Evolutionary conservation across 2,329 filamentous ascomycete genomes (phyloP), one percentile per base, ranked within the genome.

Genomic region (Zymoseptoria passerinii): DNA sequence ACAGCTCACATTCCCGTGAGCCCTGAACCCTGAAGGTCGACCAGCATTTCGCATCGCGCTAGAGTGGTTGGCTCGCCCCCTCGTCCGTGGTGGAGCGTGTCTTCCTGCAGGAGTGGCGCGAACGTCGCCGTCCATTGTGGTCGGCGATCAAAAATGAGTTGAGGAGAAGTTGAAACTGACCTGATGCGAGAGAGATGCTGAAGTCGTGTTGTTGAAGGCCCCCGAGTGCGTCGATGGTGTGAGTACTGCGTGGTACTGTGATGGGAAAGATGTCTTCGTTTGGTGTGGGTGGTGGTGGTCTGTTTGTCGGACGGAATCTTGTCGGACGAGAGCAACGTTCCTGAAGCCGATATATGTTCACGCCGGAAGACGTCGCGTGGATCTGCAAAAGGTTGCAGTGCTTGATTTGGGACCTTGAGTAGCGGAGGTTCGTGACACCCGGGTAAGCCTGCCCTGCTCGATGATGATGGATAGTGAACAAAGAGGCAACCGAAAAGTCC

Each of bases 381-480:
- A 49, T 56, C 55, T 58, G 58, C 60, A 61, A 53, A 51, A 55
- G 53, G 60, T 52, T 61, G 61, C 58, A 53, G 59, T 58, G 54
- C 53, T 56, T 57, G 59, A 56, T 60, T 50, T 61, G 50, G 52
- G 56, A 59, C 61, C 54, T 62, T 58, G 35, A 16, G 35, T 44
- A 63, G 59, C 60, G 55, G 58, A 58, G 55, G 44, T 51, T 50
- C 59, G 63, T 65, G 63, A 56, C 60, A 63, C 63, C 61, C 58
- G 59, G 55, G 52, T 63, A 64, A 57, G 57, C 62, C 59, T 60
- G 61, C 63, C 62, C 58, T 60, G 61, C 35, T 44, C 23, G 23
- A 23, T 62, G 61, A 60, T 57, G 58, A 56, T 61, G 61, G 61
- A 59, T 61, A 61, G 61, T 61, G 60, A 59, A 65, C 63, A 65